Base-by-base conservation (phyloP, 2,329 filamentous ascomycete species). In the Trichophyton simii region DNA sequence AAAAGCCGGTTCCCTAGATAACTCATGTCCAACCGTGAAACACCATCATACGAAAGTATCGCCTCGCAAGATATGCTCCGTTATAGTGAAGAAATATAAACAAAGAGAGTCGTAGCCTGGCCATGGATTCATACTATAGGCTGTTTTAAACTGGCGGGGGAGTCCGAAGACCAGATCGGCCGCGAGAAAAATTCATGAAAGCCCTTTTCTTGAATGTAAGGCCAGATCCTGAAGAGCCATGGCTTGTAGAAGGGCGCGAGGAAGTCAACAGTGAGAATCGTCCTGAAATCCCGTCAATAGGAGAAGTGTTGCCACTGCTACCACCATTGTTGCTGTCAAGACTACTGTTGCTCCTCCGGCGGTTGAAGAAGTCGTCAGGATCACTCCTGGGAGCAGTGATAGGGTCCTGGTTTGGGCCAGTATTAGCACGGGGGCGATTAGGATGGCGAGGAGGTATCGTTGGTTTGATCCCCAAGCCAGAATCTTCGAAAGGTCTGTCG, bases 71-170 rank as follows among this genome's bases (percentile, higher is more conserved):
- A 31, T 31, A 54, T 54, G 50, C 50, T 54, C 22, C 50, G 22
- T 48, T 20, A 9, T 48, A 25, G 44, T 22, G 22, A 31, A 18
- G 22, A 31, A 54, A 28, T 31, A 31, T 54, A 54, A 25, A 54
- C 50, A 54, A 54, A 54, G 22, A 25, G 22, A 34, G 28, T 54
- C 50, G 50, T 48, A 9, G 31, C 31, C 22, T 44, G 58, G 20
- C 5, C 66, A 42, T 44, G 44, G 38, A 50, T 36, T 28, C 20
- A 54, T 15, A 42, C 55, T 50, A 59, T 65, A 9, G 61, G 62
- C 42, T 65, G 66, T 25, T 31, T 54, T 25, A 54, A 20, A 31
- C 22, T 11, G 50, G 50, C 3, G 50, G 50, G 28, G 55, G 55
- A 20, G 55, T 22, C 13, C 55, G 18, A 31, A 58, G 31, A 15